Percentiles rank a stretch among this genome's conserved stretches.
phyloP scores from a whole-genome alignment of 1,284 basidiomycete species.

The Tremellales sp. region DNA sequence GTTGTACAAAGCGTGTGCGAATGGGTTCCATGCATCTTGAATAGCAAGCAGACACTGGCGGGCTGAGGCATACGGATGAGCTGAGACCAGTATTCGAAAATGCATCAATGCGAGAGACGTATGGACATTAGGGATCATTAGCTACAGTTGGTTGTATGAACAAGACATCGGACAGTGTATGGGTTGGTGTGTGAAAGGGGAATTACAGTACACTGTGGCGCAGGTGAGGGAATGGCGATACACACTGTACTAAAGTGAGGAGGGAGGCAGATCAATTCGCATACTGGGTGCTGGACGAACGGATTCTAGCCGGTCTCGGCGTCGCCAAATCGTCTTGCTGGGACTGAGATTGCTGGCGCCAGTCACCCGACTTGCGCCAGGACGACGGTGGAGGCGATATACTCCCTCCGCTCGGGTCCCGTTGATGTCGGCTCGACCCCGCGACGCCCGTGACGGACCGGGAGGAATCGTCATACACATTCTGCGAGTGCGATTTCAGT shows the following conservation, averaged over 20 bases:
- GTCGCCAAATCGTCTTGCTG: too few species aligned
- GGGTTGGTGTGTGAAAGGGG: too few species aligned
- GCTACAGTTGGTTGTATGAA: too few species aligned
- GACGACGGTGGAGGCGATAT: background rate
- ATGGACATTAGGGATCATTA: too few species aligned
- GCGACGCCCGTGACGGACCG: background rate
- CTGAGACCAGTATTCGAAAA: too few species aligned
- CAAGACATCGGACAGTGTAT: too few species aligned
- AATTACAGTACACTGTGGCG: too few species aligned
- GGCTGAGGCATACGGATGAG: too few species aligned
- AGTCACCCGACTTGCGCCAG: background rate
- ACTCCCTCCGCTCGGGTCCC: background rate
- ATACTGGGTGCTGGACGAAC: background rate
- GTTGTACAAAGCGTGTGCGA: too few species aligned
- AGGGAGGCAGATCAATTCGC: background rate
- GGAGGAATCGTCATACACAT: background rate
- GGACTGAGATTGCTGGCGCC: background rate
- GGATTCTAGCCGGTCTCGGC: background rate
- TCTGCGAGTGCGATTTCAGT: background rate
- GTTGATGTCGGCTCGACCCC: background rate
- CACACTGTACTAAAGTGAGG: background rate
- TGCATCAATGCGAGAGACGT: too few species aligned
- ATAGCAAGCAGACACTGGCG: too few species aligned
- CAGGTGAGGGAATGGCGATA: background rate
- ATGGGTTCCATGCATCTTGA: too few species aligned